Base-by-base conservation (phyloP, 2,329 filamentous ascomycete species). In the Scleromitrula shiraiana region DNA sequence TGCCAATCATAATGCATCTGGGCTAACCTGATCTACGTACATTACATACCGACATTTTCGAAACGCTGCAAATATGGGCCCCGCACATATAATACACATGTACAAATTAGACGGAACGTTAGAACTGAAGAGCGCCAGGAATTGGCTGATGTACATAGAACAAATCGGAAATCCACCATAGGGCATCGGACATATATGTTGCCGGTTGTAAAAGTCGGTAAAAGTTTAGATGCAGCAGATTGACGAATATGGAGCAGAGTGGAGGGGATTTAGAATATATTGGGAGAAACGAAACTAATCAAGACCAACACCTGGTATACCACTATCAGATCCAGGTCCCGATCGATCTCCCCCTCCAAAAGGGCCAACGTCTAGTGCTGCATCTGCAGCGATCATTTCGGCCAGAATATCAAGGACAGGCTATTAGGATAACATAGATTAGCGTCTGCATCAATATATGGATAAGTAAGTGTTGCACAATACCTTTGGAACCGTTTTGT, bases 401-500 rank as follows among this genome's bases (percentile, higher is more conserved):
- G 93, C 93, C 54, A 98, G 82, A 61, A 97, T 83, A 68, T 98
- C 91, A 60, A 98, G 82, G 61, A 97, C 87, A 54, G 90, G 82
- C 85, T 93, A 56, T 7, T 54, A 52, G 19, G 58, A 54, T 53
- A 12, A 38, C 27, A 32, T 20, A 1, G 17, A 17, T 20, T n/a
- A n/a, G n/a, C n/a, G n/a, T n/a, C n/a, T n/a, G n/a, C n/a, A n/a
- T n/a, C n/a, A n/a, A n/a, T n/a, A n/a, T n/a, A n/a, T n/a, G n/a
- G n/a, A n/a, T n/a, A n/a, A n/a, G n/a, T n/a, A n/a, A n/a, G n/a
- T n/a, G n/a, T n/a, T n/a, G n/a, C n/a, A n/a, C n/a, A n/a, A 36
- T 50, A 88, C 90, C 85, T 96, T 96, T 60, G 91, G 85, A 38
- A 97, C 90, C 26, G 93, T 97, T 80, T 95, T 95, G 70, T 98